Percentiles rank a stretch among this genome's conserved stretches.
Evolutionary conservation across 306 rosid genomes (phyloP).

Genomic region (Betula pendula): DNA sequence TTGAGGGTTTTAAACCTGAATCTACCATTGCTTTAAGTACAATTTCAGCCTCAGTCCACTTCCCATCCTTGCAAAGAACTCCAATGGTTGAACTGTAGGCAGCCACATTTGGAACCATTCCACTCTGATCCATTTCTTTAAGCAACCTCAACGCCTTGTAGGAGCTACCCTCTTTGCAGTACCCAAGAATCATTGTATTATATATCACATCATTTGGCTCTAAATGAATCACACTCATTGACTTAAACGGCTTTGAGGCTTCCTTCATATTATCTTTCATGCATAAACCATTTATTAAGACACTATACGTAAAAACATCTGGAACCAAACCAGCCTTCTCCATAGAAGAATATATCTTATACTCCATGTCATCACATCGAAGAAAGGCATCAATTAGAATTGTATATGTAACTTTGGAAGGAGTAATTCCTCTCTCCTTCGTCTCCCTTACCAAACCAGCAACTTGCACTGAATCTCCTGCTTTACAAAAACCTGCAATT

Average conservation of each 20-base stretch:
- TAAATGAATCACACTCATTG: conserved; percentile 46
- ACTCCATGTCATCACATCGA: conserved; percentile 41
- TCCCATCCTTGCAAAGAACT: conserved; percentile 61
- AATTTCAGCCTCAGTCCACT: conserved; percentile 60
- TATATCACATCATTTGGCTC: conserved; percentile 68
- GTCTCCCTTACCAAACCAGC: conserved; percentile 61
- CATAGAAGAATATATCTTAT: conserved; percentile 59
- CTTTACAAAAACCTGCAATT: conserved; percentile 53
- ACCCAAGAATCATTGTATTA: conserved; percentile 68
- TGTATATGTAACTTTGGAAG: conserved; percentile 70
- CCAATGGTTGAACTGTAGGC: conserved; percentile 56
- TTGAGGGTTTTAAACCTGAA: conserved; percentile 49
- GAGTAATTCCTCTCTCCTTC: conserved; percentile 62
- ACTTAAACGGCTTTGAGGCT: conserved; percentile 56
- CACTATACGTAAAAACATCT: conserved; percentile 61
- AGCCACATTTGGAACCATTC: conserved; percentile 66
- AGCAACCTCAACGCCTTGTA: conserved; percentile 71
- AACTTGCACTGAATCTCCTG: conserved; percentile 47
- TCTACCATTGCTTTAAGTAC: conserved; percentile 47
- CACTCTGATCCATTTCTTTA: conserved; percentile 60
- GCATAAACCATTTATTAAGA: conserved; percentile 69
- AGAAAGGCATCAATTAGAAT: conserved; percentile 57
- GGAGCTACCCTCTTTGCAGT: conserved; percentile 73
- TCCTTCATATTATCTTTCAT: conserved; percentile 61
- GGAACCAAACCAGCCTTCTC: conserved; percentile 63